Evolutionary conservation across 176 grass and related monocot species (phyloP).

Genomic region (Oryza glaberrima): DNA sequence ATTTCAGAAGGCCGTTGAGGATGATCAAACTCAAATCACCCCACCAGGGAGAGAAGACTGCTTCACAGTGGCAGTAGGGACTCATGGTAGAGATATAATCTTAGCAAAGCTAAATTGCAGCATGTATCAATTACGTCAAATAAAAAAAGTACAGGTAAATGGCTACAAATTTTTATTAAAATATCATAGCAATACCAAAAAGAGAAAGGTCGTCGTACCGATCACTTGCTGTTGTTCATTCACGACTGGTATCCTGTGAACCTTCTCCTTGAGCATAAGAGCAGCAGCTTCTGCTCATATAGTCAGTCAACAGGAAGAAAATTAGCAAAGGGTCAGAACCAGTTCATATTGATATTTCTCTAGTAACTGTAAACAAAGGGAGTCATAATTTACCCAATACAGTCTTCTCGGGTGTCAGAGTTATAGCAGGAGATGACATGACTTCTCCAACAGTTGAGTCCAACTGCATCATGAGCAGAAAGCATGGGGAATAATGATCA

Average conservation of each 20-base stretch:
- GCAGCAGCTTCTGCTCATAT: constrained; percentile 70
- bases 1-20: too few relatives aligned
- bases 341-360: neutral
- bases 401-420: constrained; percentile 61
- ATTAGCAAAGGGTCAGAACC: neutral
- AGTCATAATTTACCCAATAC: constrained; percentile 57
- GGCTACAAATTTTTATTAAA: neutral
- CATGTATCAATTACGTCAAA: neutral
- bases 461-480: constrained; percentile 50
- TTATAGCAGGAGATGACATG: constrained; percentile 88
- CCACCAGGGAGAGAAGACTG: neutral
- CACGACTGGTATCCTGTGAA: constrained; percentile 79
- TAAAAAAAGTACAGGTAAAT: neutral
- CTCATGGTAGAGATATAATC: too few relatives aligned
- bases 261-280: constrained; percentile 83
- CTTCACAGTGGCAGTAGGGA: neutral
- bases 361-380: neutral
- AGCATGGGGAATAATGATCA: neutral
- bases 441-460: constrained; percentile 70
- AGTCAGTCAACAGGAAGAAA: neutral
- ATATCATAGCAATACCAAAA: neutral
- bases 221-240: constrained; percentile 65
- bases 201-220: constrained; percentile 40
- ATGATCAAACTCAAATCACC: too few relatives aligned
- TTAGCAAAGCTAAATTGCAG: neutral